Evolutionary conservation across 495 filamentous ascomycete genomes (phyloP), one percentile per base, ranked within the genome.

Genomic region (Penicillium lagena): DNA sequence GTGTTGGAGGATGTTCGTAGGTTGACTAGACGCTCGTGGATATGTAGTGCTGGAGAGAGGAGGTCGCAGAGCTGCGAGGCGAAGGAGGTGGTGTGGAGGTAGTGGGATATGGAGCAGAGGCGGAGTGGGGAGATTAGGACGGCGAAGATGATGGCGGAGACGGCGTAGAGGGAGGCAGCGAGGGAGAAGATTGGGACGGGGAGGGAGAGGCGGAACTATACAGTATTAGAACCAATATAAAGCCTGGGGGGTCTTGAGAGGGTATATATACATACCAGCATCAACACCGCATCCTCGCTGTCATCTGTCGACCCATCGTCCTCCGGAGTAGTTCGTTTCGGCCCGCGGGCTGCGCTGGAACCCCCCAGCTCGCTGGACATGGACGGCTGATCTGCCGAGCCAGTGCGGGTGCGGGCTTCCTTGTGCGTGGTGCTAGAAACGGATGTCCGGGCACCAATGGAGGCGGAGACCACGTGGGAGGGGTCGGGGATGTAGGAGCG

Each of bases 121-220:
- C 67, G 68, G 34, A 76, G 50, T 10, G 73, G 73, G 2, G 60
- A 59, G 30, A 66, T 43, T 29, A 76, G 43, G 43, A 76, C 28
- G 42, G 70, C 65, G 38, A 72, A 62, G 37, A 73, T 15, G 10
- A 69, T 46, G 4, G 64, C 64, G 46, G 71, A 57, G 37, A 73
- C 54, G 27, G 72, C 69, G 47, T 77, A 78, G 29, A 75, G 33
- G 12, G 62, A 56, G 12, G 68, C 59, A 32, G 52, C 40, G 10
- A 71, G 42, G 35, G 70, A 66, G 54, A 73, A 67, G n/a, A 75
- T 35, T 8, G 73, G 73, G 13, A 75, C 58, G 3, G 71, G 64
- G 14, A 68, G 36, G 36, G 73, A 76, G 30, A 77, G 63, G 42
- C 72, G 72, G 50, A 75, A 64, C 75, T 78, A 46, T 39, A 48